Conservation (phyloP, 805 yeast genomes). For the Kuraishia borneana region DNA sequence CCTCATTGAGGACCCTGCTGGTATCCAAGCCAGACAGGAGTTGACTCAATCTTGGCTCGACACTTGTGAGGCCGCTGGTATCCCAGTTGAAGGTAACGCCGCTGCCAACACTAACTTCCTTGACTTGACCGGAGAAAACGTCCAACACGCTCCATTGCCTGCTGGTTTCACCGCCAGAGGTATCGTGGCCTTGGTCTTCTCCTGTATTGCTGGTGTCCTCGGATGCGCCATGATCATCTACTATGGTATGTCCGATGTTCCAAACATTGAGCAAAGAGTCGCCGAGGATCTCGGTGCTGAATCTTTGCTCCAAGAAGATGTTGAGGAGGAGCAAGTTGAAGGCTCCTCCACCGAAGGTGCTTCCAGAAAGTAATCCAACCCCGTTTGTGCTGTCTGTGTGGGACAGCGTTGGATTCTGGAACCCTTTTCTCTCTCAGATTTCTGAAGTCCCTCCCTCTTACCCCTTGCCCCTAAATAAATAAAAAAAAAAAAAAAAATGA, state of each 20-base stretch:
- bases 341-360: background rate
- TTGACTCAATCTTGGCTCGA: conserved; percentile 49
- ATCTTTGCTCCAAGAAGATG: conserved; percentile 20
- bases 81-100: conserved; percentile 67
- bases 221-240: conserved; percentile 69
- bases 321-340: conserved; percentile 4
- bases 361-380: no score
- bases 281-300: conserved; percentile 43
- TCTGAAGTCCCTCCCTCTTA: no score
- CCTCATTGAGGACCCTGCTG: conserved; percentile 74
- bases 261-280: conserved; percentile 53
- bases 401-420: no score
- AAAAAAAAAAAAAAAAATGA: no score
- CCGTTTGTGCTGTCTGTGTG: no score
- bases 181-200: conserved; percentile 86
- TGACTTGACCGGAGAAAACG: conserved; percentile 66
- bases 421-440: no score
- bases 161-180: conserved; percentile 91
- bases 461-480: no score
- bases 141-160: conserved; percentile 60
- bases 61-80: conserved; percentile 48
- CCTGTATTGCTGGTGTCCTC: conserved; percentile 72
- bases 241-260: conserved; percentile 82
- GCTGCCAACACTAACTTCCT: conserved; percentile 53
- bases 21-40: conserved; percentile 49